A percentile compares a stretch with the other conserved stretches of the same genome.
Evolutionary conservation across 140 eudicot species (phyloP).

Genomic region (Ambrosia hybrid): DNA sequence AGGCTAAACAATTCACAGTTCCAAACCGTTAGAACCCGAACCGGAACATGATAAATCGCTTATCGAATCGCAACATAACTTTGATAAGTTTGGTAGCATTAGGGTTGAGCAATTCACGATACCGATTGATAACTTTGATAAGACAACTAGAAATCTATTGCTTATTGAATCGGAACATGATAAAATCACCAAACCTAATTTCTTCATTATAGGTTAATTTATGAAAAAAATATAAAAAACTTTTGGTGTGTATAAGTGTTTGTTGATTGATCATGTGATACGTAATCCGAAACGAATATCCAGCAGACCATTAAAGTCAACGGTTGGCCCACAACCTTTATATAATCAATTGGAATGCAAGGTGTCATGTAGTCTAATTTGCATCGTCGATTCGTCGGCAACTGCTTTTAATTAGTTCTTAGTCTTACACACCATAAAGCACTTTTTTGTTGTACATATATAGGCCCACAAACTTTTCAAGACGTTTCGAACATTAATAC

Average conservation of each 20-base stretch:
- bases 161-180: neutral
- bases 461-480: conserved; percentile 10
- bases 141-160: neutral
- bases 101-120: no score
- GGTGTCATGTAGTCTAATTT: conserved; percentile 1
- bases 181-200: neutral
- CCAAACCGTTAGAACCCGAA: no score
- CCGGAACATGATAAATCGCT: no score
- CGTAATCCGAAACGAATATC: conserved; percentile 11
- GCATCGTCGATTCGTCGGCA: neutral
- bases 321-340: conserved; percentile 12
- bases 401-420: neutral
- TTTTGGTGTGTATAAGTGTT: neutral
- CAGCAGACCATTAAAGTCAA: neutral
- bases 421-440: no score
- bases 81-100: no score
- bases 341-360: conserved; percentile 3
- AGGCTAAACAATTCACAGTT: no score
- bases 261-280: conserved; percentile 1
- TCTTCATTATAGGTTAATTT: neutral
- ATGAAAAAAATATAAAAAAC: neutral
- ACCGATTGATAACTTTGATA: no score
- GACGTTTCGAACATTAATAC: neutral
- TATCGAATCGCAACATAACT: no score
- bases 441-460: neutral